Evolutionary conservation across 495 filamentous ascomycete species (phyloP), one percentile per base, ranked within the genome.

Genomic region (Evansstolkia leycettana): DNA sequence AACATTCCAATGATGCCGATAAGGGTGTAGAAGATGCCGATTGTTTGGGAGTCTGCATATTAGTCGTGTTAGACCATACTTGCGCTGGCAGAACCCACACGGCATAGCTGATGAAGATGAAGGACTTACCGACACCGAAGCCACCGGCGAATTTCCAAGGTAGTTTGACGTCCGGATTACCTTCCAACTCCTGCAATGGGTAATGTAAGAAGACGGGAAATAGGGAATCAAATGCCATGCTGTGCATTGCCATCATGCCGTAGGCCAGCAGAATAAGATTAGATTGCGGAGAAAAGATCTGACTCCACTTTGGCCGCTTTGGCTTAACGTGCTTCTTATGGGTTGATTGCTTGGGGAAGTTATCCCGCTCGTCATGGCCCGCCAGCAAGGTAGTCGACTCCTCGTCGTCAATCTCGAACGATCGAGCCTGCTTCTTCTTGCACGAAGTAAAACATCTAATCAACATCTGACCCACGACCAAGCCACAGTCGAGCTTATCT

Each of bases 171-270:
- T 69, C 61, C 0, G 76, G 76, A 49, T 81, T 78, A 9, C 54
- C 47, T 2, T 60, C 38, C 18, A 72, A 52, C 0, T 67, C 50
- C 41, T 79, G 71, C 3, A 45, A 48, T 0, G 80, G 83, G 46
- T 77, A 77, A 52, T 89, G 82, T 51, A 90, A 71, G 48, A 88
- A 89, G 1, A 89, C 80, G 1, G 84, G 80, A 3, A 90, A 64
- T 6, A 85, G 64, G 36, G 88, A 82, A 53, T 94, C 84, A 48
- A 73, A 90, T 0, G 80, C 79, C 34, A 88, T 72, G 4, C 71
- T 72, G 42, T 90, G 84, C 17, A 88, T 62, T 3, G 84, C 79
- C 15, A 90, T 64, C 26, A 87, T 58, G 7, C 75, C 79, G 50
- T 90, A 94, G 0, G 73, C 69, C 5, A 84, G 34, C 3, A 96